These are phyloP conservation scores for Tulasnella calospora DNA, from an alignment of 768 basidiomycete species.

Conservation along the genomic window DNA sequence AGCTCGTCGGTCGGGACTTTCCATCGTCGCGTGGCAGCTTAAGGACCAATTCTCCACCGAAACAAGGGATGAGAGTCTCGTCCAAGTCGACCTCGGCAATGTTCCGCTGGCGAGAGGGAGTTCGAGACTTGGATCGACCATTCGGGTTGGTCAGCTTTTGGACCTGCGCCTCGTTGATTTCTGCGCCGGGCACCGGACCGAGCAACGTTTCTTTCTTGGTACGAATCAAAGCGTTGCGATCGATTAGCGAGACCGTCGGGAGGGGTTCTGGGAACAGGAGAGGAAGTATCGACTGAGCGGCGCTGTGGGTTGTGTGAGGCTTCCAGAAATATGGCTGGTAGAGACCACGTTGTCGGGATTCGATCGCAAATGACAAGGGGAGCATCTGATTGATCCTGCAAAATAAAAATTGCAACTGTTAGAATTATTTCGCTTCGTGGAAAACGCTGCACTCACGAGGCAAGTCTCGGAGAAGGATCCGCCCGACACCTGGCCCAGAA, in stretches of 20 bases:
- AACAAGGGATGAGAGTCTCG: conserved; percentile 63
- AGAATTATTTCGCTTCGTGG: not conserved
- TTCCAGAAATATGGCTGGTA: conserved; percentile 76
- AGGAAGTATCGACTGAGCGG: conserved; percentile 52
- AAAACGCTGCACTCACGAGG: not conserved
- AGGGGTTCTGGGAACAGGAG: conserved; percentile 72
- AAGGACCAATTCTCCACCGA: conserved; percentile 68
- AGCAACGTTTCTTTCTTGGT: conserved; percentile 62
- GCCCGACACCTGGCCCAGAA: conserved; percentile 4
- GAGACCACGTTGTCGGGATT: conserved; percentile 65
- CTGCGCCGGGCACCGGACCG: conserved; percentile 16
- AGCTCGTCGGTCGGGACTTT: conserved; percentile 67
- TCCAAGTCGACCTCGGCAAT: conserved; percentile 36
- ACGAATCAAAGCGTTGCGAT: conserved; percentile 58
- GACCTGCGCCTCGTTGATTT: conserved; percentile 21
- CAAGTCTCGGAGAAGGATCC: not conserved
- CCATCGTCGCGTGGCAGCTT: conserved; percentile 56
- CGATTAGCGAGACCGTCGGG: conserved; percentile 61
- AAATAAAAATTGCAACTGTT: not conserved
- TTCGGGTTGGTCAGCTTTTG: conserved; percentile 13
- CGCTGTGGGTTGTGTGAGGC: conserved; percentile 36
- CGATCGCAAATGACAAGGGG: conserved; percentile 68
- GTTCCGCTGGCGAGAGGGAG: conserved; percentile 36
- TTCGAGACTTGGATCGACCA: not conserved
- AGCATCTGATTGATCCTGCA: conserved; percentile 50